Base-by-base conservation (phyloP, 1,284 basidiomycete species). In the Melampsora occidentalis region DNA sequence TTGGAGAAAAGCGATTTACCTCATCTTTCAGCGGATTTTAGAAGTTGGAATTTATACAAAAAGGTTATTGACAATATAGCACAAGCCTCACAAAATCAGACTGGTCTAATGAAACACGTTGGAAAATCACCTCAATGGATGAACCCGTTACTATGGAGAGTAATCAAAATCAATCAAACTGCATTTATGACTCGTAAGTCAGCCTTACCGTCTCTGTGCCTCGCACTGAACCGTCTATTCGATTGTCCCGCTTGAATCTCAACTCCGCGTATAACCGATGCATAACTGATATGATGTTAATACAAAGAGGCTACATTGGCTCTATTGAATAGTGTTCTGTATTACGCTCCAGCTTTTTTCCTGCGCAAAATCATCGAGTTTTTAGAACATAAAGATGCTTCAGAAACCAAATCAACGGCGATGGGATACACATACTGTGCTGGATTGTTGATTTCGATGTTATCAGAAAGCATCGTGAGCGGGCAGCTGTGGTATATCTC, bases 401-500 rank as follows among this genome's bases (percentile, higher is more conserved):
- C 28, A 7, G 62, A 39, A n/a, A 31, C 12, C 9, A 39, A 31
- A 31, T 64, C 33, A n/a, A 20, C 62, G 20, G 28, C 28, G 12
- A n/a, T 64, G 33, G 62, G 62, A n/a, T 64, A 64, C 20, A 31
- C n/a, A 20, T 64, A 64, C 35, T 64, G 62, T 39, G 62, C 62
- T 31, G 62, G 62, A 64, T 39, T 64, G 20, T 18, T 64, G 35
- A 39, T 64, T 33, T 12, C 62, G 22, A 64, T 64, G 62, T 39
- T 64, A 18, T 39, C 35, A 39, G 62, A 64, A n/a, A 64, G 62
- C 22, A 39, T 64, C 18, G 62, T 64, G 9, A 33, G 31, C 31
- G 62, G 62, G 22, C 62, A 64, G 31, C 62, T 64, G 18, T 64
- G 62, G 62, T 64, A 64, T 31, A 31, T 64, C n/a, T 64, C 62